Evolutionary conservation across 2,329 filamentous ascomycete genomes (phyloP).

Genomic region (Clarireedia homoeocarpa): DNA sequence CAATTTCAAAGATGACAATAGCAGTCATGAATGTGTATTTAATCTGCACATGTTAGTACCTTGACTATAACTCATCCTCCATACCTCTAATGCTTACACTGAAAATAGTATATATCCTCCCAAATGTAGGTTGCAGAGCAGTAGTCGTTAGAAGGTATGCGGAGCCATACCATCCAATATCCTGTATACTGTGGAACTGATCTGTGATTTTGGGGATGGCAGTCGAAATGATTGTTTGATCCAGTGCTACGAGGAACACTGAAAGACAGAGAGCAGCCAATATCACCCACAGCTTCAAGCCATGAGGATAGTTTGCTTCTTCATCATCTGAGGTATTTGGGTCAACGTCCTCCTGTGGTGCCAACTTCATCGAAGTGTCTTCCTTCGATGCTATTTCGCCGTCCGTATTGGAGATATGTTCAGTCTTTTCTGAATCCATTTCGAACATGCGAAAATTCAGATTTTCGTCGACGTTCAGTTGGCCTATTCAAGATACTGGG

Average conservation of each 20-base stretch:
- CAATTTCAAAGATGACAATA: conserved; percentile 28
- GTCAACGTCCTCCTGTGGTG: background rate
- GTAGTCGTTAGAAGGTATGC: conserved; percentile 33
- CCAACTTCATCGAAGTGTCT: background rate
- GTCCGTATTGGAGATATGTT: background rate
- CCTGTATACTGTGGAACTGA: conserved; percentile 33
- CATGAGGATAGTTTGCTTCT: conserved; percentile 10
- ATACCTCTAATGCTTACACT: background rate
- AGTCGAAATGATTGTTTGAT: conserved; percentile 32
- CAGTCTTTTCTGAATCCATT: background rate
- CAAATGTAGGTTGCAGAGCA: conserved; percentile 27
- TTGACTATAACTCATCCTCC: background rate
- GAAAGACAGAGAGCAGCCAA: conserved; percentile 24
- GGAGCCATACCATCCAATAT: conserved; percentile 40
- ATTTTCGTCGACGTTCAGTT: too few relatives aligned
- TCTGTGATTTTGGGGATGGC: conserved; percentile 34
- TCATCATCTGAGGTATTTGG: background rate
- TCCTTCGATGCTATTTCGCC: background rate
- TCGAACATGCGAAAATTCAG: background rate
- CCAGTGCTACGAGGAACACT: conserved; percentile 26
- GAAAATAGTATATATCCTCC: conserved; percentile 29
- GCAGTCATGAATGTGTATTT: conserved; percentile 27
- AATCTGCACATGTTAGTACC: conserved; percentile 12
- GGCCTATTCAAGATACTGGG: too few relatives aligned
- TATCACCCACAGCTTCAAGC: conserved; percentile 22